A percentile compares a stretch with the other conserved stretches of the same genome.
Conservation (phyloP, 805 yeast genomes). For the Saccharomycopsis lassenensis region DNA sequence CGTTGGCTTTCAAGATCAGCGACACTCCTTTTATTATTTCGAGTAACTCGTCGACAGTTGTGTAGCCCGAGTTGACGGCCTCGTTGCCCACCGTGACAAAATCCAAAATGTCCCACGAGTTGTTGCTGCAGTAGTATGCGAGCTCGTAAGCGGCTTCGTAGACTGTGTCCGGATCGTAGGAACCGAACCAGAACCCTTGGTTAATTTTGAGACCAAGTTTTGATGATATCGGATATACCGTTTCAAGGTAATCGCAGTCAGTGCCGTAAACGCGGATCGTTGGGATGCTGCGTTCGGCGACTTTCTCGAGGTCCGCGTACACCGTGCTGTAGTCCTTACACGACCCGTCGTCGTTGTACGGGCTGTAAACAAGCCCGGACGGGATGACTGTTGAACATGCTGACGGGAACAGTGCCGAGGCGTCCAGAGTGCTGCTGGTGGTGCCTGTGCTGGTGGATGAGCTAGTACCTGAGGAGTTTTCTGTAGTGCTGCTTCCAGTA, state of each 20-base stretch:
- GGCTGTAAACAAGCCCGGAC: slow-evolving; percentile 60
- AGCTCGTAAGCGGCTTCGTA: slow-evolving; percentile 46
- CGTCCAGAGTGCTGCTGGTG: too few species aligned
- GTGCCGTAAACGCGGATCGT: slow-evolving; percentile 75
- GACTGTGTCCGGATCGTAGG: slow-evolving; percentile 57
- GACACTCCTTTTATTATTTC: slow-evolving; percentile 57
- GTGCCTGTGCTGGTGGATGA: slow-evolving; percentile 21
- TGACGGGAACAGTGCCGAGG: too few species aligned
- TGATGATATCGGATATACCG: slow-evolving; percentile 51
- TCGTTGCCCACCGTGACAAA: slow-evolving; percentile 82
- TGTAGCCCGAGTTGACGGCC: slow-evolving; percentile 57
- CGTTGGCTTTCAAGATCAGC: slow-evolving; percentile 46
- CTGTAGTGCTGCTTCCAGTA: slow-evolving; percentile 8
- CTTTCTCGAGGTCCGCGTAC: slow-evolving; percentile 43
- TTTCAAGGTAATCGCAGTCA: slow-evolving; percentile 63
- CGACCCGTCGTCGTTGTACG: slow-evolving; percentile 55
- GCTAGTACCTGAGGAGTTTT: slow-evolving; percentile 17
- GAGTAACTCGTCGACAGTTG: slow-evolving; percentile 51
- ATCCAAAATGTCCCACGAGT: slow-evolving; percentile 67
- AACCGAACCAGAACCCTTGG: slow-evolving; percentile 79
- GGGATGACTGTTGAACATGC: slow-evolving; percentile 32
- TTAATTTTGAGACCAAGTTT: slow-evolving; percentile 58
- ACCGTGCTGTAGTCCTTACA: slow-evolving; percentile 57
- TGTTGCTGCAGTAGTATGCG: slow-evolving; percentile 32
- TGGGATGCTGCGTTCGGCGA: slow-evolving; percentile 49